These are phyloP conservation scores for Euclidium syriacum DNA, from an alignment of 345 rosid genomes.

Conservation along the genomic window DNA sequence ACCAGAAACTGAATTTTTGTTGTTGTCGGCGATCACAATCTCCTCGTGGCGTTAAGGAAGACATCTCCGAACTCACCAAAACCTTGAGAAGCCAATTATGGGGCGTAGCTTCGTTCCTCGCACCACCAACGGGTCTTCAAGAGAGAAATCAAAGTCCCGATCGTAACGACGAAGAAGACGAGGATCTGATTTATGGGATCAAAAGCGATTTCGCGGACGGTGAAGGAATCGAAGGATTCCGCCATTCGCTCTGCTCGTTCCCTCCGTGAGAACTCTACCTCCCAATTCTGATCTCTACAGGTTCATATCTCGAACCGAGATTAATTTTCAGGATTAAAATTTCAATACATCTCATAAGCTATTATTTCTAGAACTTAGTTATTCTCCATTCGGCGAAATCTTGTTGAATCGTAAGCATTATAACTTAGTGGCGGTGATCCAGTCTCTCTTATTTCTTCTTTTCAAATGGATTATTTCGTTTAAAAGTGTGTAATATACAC, in stretches of 20 bases:
- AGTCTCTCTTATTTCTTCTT: not conserved
- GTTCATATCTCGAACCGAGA: conserved; percentile 24
- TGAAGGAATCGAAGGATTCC: conserved; percentile 59
- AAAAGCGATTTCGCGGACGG: conserved; percentile 60
- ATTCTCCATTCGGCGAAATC: conserved; percentile 3
- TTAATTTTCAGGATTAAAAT: conserved; percentile 5
- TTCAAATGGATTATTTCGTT: not conserved
- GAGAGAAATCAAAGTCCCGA: conserved; percentile 3
- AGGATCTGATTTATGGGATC: conserved; percentile 5
- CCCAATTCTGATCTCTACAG: conserved; percentile 59
- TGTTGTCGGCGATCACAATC: too few relatives aligned
- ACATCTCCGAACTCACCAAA: conserved; percentile 53
- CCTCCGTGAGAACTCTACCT: conserved; percentile 56
- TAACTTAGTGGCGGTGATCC: not conserved
- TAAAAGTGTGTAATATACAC: not conserved
- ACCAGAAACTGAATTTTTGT: too few relatives aligned
- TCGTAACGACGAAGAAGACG: not conserved
- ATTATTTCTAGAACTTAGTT: too few relatives aligned
- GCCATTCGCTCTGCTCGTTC: conserved; percentile 76
- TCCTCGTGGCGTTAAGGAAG: conserved; percentile 64
- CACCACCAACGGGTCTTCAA: conserved; percentile 32
- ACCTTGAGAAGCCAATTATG: conserved; percentile 58
- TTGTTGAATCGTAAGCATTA: not conserved
- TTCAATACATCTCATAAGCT: too few relatives aligned
- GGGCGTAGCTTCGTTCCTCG: conserved; percentile 73